phyloP scores from a whole-genome alignment of 352 stramenopile species.

The Phytophthora macrochlamydospora region DNA sequence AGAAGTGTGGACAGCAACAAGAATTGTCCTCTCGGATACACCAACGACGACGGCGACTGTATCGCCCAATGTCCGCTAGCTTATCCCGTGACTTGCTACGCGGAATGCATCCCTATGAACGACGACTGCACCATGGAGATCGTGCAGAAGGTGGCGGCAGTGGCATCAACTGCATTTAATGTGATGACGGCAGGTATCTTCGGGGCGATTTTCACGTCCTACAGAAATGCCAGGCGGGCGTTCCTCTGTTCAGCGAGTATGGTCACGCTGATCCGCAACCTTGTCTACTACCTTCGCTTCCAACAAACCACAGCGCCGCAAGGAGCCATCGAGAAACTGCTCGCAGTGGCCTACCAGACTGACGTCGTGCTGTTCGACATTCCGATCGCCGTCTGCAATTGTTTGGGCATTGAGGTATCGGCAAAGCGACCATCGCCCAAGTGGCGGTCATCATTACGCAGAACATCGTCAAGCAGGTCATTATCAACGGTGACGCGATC shows the following conservation, averaged over 20 bases:
- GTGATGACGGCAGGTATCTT: constrained; percentile 38
- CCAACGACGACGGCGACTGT: constrained; percentile 52
- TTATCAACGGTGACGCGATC: constrained; percentile 26
- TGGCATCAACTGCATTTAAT: constrained; percentile 38
- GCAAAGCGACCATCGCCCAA: constrained; percentile 9
- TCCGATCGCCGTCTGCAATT: constrained; percentile 51
- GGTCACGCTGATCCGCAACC: constrained; percentile 7
- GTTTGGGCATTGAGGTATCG: constrained; percentile 42
- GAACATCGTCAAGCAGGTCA: constrained; percentile 24
- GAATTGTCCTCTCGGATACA: constrained; percentile 23
- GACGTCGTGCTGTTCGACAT: constrained; percentile 58
- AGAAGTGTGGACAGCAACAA: constrained; percentile 27
- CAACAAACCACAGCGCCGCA: constrained; percentile 19
- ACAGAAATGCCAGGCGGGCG: constrained; percentile 13
- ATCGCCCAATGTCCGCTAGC: constrained; percentile 65
- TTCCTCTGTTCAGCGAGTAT: constrained; percentile 27
- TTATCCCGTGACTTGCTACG: constrained; percentile 63
- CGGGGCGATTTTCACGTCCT: constrained; percentile 12
- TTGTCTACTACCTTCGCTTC: constrained; percentile 39
- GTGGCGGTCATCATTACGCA: constrained; percentile 20
- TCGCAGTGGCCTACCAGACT: constrained; percentile 23
- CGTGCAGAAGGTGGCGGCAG: constrained; percentile 29
- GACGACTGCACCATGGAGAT: constrained; percentile 49
- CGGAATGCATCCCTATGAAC: constrained; percentile 70
- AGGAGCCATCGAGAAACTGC: constrained; percentile 17